A percentile compares a stretch with the other conserved stretches of the same genome.
Conservation (phyloP, 768 basidiomycete species). For the Calvatia gigantea region DNA sequence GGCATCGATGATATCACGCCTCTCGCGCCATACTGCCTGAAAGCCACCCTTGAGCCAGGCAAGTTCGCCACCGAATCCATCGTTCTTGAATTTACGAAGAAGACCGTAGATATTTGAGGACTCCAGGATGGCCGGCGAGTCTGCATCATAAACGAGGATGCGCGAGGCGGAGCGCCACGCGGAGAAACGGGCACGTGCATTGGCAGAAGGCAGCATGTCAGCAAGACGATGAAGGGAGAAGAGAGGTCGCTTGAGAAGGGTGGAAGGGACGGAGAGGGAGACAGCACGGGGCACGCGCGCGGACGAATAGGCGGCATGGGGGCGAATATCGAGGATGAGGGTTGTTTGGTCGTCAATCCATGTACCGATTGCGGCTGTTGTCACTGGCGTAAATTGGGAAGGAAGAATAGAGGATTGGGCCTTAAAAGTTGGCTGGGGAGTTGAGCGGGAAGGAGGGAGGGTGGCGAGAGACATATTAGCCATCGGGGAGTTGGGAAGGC, state of each 20-base stretch:
- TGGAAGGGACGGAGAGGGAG: constrained; percentile 90
- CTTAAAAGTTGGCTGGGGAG: background rate
- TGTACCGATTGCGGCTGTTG: constrained; percentile 22
- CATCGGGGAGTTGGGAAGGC: constrained; percentile 20
- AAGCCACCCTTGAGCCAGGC: constrained; percentile 85
- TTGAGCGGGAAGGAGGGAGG: constrained; percentile 5
- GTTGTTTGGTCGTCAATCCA: constrained; percentile 32
- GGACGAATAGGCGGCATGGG: constrained; percentile 67
- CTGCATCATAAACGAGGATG: constrained; percentile 86
- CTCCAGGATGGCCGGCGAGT: constrained; percentile 57
- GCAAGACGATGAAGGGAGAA: constrained; percentile 77
- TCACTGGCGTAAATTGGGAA: constrained; percentile 23
- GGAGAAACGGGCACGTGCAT: constrained; percentile 56
- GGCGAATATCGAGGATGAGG: constrained; percentile 86
- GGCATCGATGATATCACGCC: constrained; percentile 49
- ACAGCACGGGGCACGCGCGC: constrained; percentile 69
- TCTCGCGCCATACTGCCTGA: constrained; percentile 58
- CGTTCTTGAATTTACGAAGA: constrained; percentile 67
- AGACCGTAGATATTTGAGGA: constrained; percentile 70
- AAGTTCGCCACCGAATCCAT: constrained; percentile 54
- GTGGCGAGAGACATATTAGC: constrained; percentile 18
- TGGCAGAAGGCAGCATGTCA: constrained; percentile 70
- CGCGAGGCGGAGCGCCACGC: constrained; percentile 53
- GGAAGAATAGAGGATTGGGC: constrained; percentile 10
- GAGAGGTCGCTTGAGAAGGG: constrained; percentile 85